Evolutionary conservation across 2,329 filamentous ascomycete species (phyloP), one percentile per base, ranked within the genome.

Genomic region (Cytospora paraplurivora): DNA sequence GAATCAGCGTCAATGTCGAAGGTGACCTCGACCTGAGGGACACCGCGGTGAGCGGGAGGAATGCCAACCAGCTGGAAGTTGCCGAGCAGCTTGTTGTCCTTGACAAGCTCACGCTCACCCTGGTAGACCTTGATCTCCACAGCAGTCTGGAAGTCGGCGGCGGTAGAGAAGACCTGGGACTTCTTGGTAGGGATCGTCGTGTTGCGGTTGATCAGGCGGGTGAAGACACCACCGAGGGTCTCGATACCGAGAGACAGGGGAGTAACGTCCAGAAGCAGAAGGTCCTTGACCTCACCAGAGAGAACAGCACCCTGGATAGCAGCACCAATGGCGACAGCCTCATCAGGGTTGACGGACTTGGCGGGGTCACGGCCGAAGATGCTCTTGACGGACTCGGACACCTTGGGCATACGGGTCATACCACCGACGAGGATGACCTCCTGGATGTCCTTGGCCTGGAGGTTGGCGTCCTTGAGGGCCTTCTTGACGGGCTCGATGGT

Each of bases 51-150:
- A 62, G 94, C 94, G 72, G 94, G 94, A 64, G 94, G 94, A 67
- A 98, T 97, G 69, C 94, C 94, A 73, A 97, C 93, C 71, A 98
- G 90, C 86, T 98, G 93, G 91, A 98, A 98, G 90, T 98, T 98
- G 67, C 94, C 94, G 65, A 98, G 88, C 66, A 98, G 83, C 87
- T 98, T 98, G 90, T 98, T 98, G 83, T 98, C 94, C 76, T 89
- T 90, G 78, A 97, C 93, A 68, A 97, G 92, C 85, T 97, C 93
- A 91, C 94, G 94, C 87, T 98, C 94, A 85, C 94, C 94, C 88
- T 98, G 93, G 90, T 88, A 98, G 69, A 98, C 94, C 91, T 98
- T 97, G 85, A 98, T 98, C 85, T 97, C 93, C 75, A 98, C 94
- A 71, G 93, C 94, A 68, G 92, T 96, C 85, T 98, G 94, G 91